Percentiles rank a stretch among this genome's conserved stretches.
Conservation (phyloP, 208 protist species). For the Herpetomonas tarakana region DNA sequence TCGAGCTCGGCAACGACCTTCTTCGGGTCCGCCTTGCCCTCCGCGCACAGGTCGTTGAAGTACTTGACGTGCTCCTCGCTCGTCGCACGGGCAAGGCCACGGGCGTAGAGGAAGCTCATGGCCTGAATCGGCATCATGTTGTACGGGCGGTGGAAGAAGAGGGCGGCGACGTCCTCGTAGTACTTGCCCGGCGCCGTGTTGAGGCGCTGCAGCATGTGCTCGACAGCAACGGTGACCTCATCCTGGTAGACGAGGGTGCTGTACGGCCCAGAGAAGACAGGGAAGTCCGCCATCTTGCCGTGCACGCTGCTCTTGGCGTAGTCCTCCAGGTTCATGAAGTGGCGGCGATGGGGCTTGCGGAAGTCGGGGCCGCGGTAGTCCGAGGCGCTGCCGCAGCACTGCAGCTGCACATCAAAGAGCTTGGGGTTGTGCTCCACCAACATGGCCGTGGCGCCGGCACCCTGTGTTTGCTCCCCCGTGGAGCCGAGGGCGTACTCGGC, state of each 20-base stretch:
- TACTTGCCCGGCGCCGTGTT: constrained; percentile 61
- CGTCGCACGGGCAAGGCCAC: constrained; percentile 73
- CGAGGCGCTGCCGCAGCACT: constrained; percentile 69
- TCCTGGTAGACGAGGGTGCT: constrained; percentile 89
- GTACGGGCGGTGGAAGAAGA: constrained; percentile 92
- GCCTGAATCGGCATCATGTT: constrained; percentile 93
- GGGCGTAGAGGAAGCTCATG: constrained; percentile 86
- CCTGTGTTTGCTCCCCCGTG: constrained; percentile 89
- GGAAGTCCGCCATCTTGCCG: constrained; percentile 88
- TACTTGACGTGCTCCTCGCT: constrained; percentile 58
- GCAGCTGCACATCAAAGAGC: constrained; percentile 76
- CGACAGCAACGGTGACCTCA: constrained; percentile 81
- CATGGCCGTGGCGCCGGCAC: constrained; percentile 83
- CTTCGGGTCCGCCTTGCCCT: constrained; percentile 45
- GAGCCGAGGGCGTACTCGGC: constrained; percentile 88
- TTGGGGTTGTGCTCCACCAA: constrained; percentile 71
- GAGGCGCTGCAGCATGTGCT: constrained; percentile 83
- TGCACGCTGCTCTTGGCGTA: constrained; percentile 63
- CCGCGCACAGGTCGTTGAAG: constrained; percentile 66
- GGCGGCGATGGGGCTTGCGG: constrained; percentile 84
- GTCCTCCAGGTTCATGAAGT: constrained; percentile 80
- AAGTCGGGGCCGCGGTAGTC: constrained; percentile 91
- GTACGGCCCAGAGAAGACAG: constrained; percentile 90
- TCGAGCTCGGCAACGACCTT: constrained; percentile 62
- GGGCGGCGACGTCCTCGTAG: constrained; percentile 79